These are phyloP conservation scores for Raddia distichophylla DNA, from an alignment of 176 grass and related monocot genomes.

Conservation along the genomic window DNA sequence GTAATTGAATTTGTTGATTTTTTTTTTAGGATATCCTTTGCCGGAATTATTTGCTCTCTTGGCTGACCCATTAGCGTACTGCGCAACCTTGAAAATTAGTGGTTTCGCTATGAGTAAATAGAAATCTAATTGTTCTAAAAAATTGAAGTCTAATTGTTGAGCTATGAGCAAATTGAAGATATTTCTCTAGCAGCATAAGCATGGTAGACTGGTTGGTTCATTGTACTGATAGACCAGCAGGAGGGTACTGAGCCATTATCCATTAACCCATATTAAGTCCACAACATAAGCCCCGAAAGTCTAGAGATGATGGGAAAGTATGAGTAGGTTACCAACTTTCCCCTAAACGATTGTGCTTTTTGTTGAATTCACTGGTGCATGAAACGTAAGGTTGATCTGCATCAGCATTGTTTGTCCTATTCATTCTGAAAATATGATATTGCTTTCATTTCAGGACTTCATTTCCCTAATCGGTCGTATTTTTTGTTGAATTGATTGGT, in stretches of 20 bases:
- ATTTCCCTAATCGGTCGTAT: background rate
- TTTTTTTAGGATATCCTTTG: background rate
- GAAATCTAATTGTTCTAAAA: background rate
- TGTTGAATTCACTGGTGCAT: slow-evolving; percentile 29
- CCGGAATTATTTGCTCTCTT: background rate
- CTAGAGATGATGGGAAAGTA: background rate
- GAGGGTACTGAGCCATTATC: background rate
- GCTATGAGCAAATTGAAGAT: background rate
- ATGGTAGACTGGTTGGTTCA: background rate
- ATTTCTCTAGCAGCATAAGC: background rate
- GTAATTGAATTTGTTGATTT: background rate
- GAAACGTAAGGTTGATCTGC: background rate
- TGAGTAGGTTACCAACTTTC: background rate
- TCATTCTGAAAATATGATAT: slow-evolving; percentile 6
- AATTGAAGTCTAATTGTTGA: background rate
- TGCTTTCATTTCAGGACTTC: background rate
- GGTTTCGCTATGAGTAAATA: background rate
- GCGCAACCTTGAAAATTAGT: background rate
- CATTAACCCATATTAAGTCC: background rate
- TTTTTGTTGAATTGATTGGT: slow-evolving; percentile 29
- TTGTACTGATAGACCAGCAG: background rate
- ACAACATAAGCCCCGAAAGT: background rate
- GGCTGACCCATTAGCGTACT: background rate
- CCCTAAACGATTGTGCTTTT: background rate
- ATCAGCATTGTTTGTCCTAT: slow-evolving; percentile 7